Percentiles rank a stretch among this genome's conserved stretches.
phyloP scores from a whole-genome alignment of 2,329 filamentous ascomycete genomes.

The Diaporthe sp. region DNA sequence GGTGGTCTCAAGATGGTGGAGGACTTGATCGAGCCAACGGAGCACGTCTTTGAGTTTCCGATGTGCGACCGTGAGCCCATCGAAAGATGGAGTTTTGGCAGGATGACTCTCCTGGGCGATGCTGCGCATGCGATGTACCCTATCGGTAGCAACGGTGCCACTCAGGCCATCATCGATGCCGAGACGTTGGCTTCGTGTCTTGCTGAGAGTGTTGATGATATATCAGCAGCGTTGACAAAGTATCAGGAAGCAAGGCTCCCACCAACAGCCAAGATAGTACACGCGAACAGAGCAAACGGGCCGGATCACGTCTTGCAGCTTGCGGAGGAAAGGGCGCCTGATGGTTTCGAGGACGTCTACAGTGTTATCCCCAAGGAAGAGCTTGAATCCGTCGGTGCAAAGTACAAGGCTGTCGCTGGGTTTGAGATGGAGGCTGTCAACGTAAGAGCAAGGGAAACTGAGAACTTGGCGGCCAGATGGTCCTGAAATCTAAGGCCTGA shows the following conservation, averaged over 20 bases:
- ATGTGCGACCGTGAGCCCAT: conserved; percentile 55
- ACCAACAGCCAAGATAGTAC: conserved; percentile 55
- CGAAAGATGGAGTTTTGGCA: conserved; percentile 50
- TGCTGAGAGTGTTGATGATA: conserved; percentile 29
- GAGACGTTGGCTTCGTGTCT: conserved; percentile 47
- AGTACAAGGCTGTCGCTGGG: conserved; percentile 53
- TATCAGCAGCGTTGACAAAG: conserved; percentile 46
- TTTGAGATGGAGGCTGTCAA: conserved; percentile 58
- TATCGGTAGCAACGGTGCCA: conserved; percentile 55
- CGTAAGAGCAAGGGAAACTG: conserved; percentile 48
- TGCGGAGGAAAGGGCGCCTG: conserved; percentile 54
- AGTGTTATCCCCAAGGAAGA: conserved; percentile 52
- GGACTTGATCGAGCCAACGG: conserved; percentile 50
- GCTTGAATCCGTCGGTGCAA: conserved; percentile 48
- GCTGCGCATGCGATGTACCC: conserved; percentile 54
- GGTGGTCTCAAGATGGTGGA: conserved; percentile 54
- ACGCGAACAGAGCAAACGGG: conserved; percentile 57
- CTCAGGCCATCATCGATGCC: conserved; percentile 56
- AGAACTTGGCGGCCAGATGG: conserved; percentile 38
- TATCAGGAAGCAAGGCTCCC: conserved; percentile 53
- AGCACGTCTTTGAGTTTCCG: conserved; percentile 56
- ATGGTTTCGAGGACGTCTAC: conserved; percentile 52
- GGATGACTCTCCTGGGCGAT: conserved; percentile 52
- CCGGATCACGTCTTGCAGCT: conserved; percentile 58
- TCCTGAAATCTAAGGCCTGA: not conserved